Percentiles rank a stretch among this genome's conserved stretches.
Conservation (phyloP, 805 yeast species). For the Candida railenensis region DNA sequence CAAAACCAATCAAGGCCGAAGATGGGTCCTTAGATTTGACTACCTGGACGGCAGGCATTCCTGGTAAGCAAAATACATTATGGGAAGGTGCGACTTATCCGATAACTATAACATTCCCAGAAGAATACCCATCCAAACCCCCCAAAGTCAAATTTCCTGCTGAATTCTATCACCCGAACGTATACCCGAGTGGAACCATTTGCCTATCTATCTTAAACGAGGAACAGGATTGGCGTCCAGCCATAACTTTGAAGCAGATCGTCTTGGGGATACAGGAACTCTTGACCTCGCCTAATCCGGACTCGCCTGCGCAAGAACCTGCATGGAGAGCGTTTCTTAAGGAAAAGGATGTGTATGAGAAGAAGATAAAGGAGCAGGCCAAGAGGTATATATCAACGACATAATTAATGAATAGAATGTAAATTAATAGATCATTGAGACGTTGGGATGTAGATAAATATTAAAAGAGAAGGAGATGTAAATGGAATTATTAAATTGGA, state of each 20-base stretch:
- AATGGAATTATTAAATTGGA: too few species aligned
- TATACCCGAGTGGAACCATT: slow-evolving; percentile 95
- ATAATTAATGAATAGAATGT: neutral
- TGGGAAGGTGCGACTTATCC: slow-evolving; percentile 95
- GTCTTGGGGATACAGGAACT: slow-evolving; percentile 91
- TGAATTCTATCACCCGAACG: slow-evolving; percentile 94
- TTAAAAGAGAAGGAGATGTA: too few species aligned
- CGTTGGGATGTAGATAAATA: neutral
- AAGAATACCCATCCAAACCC: slow-evolving; percentile 94
- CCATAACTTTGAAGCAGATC: slow-evolving; percentile 86
- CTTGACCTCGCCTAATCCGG: slow-evolving; percentile 85
- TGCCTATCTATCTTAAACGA: slow-evolving; percentile 92
- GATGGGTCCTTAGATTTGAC: slow-evolving; percentile 87
- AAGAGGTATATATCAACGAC: slow-evolving; percentile 47
- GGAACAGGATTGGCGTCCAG: slow-evolving; percentile 98
- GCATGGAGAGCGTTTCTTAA: slow-evolving; percentile 86
- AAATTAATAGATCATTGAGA: neutral
- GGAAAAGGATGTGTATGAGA: slow-evolving; percentile 68
- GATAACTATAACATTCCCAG: slow-evolving; percentile 76
- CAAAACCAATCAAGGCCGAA: slow-evolving; percentile 76
- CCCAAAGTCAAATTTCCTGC: slow-evolving; percentile 90
- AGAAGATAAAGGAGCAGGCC: slow-evolving; percentile 80
- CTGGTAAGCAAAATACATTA: slow-evolving; percentile 81
- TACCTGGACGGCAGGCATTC: slow-evolving; percentile 93
- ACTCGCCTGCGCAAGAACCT: slow-evolving; percentile 96